These are phyloP conservation scores for Mrakia frigida DNA, from an alignment of 768 basidiomycete genomes.

Conservation along the genomic window DNA sequence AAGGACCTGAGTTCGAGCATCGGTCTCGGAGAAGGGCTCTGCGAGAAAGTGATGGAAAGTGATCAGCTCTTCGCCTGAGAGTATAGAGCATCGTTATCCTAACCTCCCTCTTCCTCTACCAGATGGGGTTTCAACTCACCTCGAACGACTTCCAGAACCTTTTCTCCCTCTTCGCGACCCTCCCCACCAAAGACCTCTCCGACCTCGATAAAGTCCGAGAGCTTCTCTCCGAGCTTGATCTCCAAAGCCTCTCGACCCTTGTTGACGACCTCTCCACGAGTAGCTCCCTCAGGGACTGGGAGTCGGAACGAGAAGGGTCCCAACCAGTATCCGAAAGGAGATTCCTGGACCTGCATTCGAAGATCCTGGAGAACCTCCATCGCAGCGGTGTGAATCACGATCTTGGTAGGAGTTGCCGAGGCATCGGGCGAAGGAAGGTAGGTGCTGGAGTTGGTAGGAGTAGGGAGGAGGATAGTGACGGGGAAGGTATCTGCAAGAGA, in stretches of 20 bases:
- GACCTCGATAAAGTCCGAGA: slow-evolving; percentile 47
- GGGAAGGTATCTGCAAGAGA: slow-evolving; percentile 52
- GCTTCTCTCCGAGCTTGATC: slow-evolving; percentile 41
- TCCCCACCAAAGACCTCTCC: slow-evolving; percentile 45
- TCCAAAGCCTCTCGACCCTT: slow-evolving; percentile 40
- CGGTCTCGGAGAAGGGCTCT: slow-evolving; percentile 49
- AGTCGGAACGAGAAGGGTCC: slow-evolving; percentile 46
- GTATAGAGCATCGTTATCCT: no score
- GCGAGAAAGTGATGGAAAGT: slow-evolving; percentile 37
- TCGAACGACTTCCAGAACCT: slow-evolving; percentile 45
- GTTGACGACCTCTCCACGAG: slow-evolving; percentile 37
- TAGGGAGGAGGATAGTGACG: slow-evolving; percentile 41
- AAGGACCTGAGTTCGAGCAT: slow-evolving; percentile 60
- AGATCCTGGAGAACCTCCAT: slow-evolving; percentile 44
- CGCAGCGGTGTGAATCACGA: slow-evolving; percentile 40
- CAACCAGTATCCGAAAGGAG: slow-evolving; percentile 48
- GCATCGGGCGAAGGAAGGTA: slow-evolving; percentile 25
- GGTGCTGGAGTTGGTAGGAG: slow-evolving; percentile 21
- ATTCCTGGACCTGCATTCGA: slow-evolving; percentile 45
- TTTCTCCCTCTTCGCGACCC: slow-evolving; percentile 37
- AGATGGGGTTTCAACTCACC: slow-evolving; percentile 38
- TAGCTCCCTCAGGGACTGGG: slow-evolving; percentile 32
- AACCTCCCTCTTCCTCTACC: slow-evolving; percentile 34
- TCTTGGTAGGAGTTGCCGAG: slow-evolving; percentile 15
- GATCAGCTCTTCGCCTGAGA: background rate